Evolutionary conservation across 176 grass and related monocot species (phyloP).

Genomic region (Alopecurus myosuroides): DNA sequence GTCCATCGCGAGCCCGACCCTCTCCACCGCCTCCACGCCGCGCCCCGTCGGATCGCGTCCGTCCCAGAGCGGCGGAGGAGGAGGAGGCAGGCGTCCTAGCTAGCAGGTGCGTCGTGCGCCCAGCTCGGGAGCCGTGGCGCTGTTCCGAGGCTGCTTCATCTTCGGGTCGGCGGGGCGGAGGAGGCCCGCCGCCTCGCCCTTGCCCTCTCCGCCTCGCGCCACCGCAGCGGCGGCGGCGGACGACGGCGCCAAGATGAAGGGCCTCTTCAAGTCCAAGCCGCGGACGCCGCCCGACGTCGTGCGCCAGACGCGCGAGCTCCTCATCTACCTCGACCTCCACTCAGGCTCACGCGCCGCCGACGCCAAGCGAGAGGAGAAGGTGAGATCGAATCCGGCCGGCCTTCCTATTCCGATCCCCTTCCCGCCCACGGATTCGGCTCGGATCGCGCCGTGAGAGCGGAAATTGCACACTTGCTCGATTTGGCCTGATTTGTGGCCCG

Average conservation of each 20-base stretch:
- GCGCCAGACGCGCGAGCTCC: slow-evolving; percentile 71
- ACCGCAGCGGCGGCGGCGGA: slow-evolving; percentile 19
- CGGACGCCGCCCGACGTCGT: slow-evolving; percentile 76
- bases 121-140: slow-evolving; percentile 24
- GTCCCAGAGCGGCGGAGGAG: not conserved
- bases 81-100: not conserved
- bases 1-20: not conserved
- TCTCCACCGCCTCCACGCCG: not conserved
- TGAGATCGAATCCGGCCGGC: slow-evolving; percentile 20
- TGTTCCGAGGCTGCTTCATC: slow-evolving; percentile 50
- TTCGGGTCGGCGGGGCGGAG: slow-evolving; percentile 51
- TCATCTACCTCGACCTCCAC: slow-evolving; percentile 57
- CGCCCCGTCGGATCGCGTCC: not conserved
- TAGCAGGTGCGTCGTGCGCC: not conserved
- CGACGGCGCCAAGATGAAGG: slow-evolving; percentile 74
- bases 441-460: not conserved
- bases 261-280: slow-evolving; percentile 91
- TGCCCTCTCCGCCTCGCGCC: slow-evolving; percentile 31
- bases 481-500: not conserved
- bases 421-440: not conserved
- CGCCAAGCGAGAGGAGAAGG: slow-evolving; percentile 91
- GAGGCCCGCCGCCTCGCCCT: slow-evolving; percentile 40
- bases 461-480: not conserved
- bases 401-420: not conserved
- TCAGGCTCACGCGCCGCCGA: slow-evolving; percentile 27